A percentile compares a stretch with the other conserved stretches of the same genome.
These are phyloP conservation scores for Penicillium riverlandense DNA, from an alignment of 495 filamentous ascomycete genomes.

Conservation along the genomic window DNA sequence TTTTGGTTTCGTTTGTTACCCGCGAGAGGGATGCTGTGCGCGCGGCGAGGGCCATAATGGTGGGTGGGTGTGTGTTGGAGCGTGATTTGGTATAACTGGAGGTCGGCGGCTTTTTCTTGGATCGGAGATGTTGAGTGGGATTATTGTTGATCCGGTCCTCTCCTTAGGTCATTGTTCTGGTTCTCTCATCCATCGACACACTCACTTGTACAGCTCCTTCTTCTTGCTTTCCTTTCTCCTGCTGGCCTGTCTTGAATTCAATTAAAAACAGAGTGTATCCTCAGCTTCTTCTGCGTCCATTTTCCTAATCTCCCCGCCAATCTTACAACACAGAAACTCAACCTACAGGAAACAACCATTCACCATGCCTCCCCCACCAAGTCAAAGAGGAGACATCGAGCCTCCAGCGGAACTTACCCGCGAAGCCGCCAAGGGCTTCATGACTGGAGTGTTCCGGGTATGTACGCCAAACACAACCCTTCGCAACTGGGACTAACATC, in stretches of 20 bases:
- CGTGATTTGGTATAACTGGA: not conserved
- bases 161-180: too few species aligned
- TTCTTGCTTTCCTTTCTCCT: too few species aligned
- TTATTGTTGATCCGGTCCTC: conserved; percentile 18
- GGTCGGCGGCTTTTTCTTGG: conserved; percentile 13
- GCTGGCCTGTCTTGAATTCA: too few species aligned
- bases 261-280: too few species aligned
- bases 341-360: not conserved
- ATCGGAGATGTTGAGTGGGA: conserved; percentile 17
- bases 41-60: conserved; percentile 27
- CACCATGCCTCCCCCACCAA: conserved; percentile 35
- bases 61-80: conserved; percentile 6
- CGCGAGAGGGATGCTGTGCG: conserved; percentile 74
- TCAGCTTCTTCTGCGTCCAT: too few species aligned
- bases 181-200: too few species aligned
- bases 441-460: conserved; percentile 40
- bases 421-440: conserved; percentile 35
- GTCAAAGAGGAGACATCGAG: conserved; percentile 28
- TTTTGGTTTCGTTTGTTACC: conserved; percentile 95
- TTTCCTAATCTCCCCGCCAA: too few species aligned
- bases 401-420: conserved; percentile 36
- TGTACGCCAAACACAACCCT: conserved; percentile 5
- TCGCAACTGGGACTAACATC: not conserved
- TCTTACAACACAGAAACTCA: too few species aligned
- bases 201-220: too few species aligned